Evolutionary conservation across 2,329 filamentous ascomycete genomes (phyloP), one percentile per base, ranked within the genome.

Genomic region (Mycocentrospora acerina): DNA sequence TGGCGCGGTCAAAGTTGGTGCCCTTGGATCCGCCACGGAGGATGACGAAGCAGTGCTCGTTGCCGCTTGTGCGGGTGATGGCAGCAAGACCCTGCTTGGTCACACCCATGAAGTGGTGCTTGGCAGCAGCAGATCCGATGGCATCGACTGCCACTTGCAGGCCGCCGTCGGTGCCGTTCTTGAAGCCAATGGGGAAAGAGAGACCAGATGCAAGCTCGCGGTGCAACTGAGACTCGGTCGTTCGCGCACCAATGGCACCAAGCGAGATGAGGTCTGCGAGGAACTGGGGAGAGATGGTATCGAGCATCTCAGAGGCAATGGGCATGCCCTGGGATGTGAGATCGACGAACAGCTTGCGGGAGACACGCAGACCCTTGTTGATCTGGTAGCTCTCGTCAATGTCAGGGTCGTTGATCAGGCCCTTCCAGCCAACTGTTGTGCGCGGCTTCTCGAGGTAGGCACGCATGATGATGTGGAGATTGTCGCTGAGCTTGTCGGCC

Each of bases 401-500:
- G 62, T 97, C 90, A 2, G 93, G 93, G 70, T 98, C 93, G 72
- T 98, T 98, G 79, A 98, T 96, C 69, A 98, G 78, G 35, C 93
- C 93, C 75, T 98, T 98, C 93, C 93, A 98, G 66, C 93, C 93
- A 33, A 98, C 90, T 0, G 93, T 98, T 33, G 93, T 98, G 46
- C 93, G 85, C 28, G 93, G 93, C 79, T 98, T 98, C 78, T 98
- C 93, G 35, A 98, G 85, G 80, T 98, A 98, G 64, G 90, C 90
- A 59, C 93, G 88, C 93, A 98, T 98, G 62, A 98, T 84, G 67
- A 98, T 87, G 68, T 84, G 84, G 31, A 98, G 79, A 66, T 97
- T 90, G 57, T 82, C 77, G 46, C 83, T 82, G 47, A 96, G 83
- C 76, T 86, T 88, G 51, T 86, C 81, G 44, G 90, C 81, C 32